Evolutionary conservation across 495 filamentous ascomycete genomes (phyloP), one percentile per base, ranked within the genome.

Genomic region (Letharia columbiana): DNA sequence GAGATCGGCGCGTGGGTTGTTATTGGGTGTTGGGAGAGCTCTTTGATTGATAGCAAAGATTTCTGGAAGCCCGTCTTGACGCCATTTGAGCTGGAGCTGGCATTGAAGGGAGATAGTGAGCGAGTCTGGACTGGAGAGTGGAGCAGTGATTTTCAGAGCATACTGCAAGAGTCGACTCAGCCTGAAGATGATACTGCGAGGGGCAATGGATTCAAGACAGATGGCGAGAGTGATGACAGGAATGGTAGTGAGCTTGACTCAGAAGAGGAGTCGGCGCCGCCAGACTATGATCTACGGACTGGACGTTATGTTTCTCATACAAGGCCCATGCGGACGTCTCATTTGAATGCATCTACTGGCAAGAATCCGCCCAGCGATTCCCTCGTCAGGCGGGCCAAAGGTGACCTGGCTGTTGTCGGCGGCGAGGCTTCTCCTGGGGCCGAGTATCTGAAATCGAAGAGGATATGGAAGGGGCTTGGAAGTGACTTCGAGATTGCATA

Each of bases 1-100:
- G 94, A 98, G 76, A 83, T 98, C 15, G 92, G 90, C 28, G 95
- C 89, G 18, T 98, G 94, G 94, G 92, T 98, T 0, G 92, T 97
- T 1, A 89, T 98, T 52, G 95, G 95, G 13, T 98, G 94, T 77
- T 98, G 95, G 94, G 94, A 98, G 76, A 96, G 93, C 72, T 88
- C 88, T 65, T 78, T 98, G 57, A 84, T 98, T 17, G 90, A 90
- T 69, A 89, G 89, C 67, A 87, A 88, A 68, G 91, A 90, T 15
- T 92, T 94, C 70, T 97, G 84, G 78, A 87, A 83, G 72, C 91
- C 91, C 2, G 84, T 98, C 6, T 84, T 98, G 44, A 98, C 95
- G 15, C 92, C 94, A 4, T 98, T 91, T 72, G 94, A 98, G 81
- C 77, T 98, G 35, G 84, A 83, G 45, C 73, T 96, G 56, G 88